A percentile compares a stretch with the other conserved stretches of the same genome.
These are phyloP conservation scores for Candida neerlandica DNA, from an alignment of 1,139 yeast species.

Conservation along the genomic window DNA sequence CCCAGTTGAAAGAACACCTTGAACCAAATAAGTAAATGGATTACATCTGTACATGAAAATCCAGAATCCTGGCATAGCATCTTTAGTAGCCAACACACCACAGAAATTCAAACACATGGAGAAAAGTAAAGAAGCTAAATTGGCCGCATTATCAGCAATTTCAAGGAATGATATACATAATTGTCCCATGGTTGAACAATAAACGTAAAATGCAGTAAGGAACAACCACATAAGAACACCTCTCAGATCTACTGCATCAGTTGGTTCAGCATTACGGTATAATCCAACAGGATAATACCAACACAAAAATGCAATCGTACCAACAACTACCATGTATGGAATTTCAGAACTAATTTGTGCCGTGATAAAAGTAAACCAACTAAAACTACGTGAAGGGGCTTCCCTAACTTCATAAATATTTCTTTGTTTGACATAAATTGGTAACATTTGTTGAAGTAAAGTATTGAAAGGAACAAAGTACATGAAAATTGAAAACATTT, in stretches of 20 bases:
- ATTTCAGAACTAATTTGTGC: slow-evolving; percentile 72
- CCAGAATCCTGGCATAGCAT: slow-evolving; percentile 35
- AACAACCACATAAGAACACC: slow-evolving; percentile 49
- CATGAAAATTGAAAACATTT: slow-evolving; percentile 59
- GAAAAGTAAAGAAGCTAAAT: slow-evolving; percentile 27
- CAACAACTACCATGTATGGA: slow-evolving; percentile 70
- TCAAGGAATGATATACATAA: slow-evolving; percentile 39
- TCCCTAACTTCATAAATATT: slow-evolving; percentile 37
- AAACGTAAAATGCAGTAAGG: slow-evolving; percentile 38
- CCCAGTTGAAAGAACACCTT: slow-evolving; percentile 52
- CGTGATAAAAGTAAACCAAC: slow-evolving; percentile 40
- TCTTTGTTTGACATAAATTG: slow-evolving; percentile 32
- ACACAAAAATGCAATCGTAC: slow-evolving; percentile 66
- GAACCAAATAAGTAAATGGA: too few relatives aligned
- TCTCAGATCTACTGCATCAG: slow-evolving; percentile 26
- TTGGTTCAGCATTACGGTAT: slow-evolving; percentile 51
- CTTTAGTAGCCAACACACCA: slow-evolving; percentile 33
- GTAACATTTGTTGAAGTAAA: slow-evolving; percentile 53
- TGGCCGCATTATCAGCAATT: slow-evolving; percentile 40
- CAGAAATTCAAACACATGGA: slow-evolving; percentile 35
- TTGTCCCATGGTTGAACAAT: slow-evolving; percentile 39
- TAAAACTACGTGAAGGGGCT: slow-evolving; percentile 32
- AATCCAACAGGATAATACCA: too few relatives aligned
- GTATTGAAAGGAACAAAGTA: slow-evolving; percentile 46
- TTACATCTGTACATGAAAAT: too few relatives aligned